phyloP scores from a whole-genome alignment of 2,329 filamentous ascomycete genomes.

The Exophiala spinifera region DNA sequence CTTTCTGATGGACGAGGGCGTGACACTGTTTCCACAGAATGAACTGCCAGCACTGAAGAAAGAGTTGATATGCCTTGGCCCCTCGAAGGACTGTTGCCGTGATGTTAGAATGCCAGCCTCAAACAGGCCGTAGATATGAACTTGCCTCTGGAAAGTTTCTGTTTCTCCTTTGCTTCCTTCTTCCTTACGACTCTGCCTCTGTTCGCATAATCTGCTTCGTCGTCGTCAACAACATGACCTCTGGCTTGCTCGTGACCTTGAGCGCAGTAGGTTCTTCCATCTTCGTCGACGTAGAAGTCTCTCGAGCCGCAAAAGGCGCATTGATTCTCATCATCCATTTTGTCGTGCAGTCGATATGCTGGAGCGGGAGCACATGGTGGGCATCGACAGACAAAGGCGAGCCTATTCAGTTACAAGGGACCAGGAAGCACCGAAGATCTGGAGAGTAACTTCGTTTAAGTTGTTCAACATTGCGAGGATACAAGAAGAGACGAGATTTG shows the following conservation, averaged over 20 bases:
- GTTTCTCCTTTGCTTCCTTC: constrained; percentile 54
- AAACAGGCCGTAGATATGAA: background rate
- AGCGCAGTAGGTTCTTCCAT: constrained; percentile 21
- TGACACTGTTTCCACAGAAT: constrained; percentile 76
- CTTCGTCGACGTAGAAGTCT: constrained; percentile 23
- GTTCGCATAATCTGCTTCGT: constrained; percentile 24
- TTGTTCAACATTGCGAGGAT: background rate
- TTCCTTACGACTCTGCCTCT: constrained; percentile 55
- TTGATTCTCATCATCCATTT: constrained; percentile 18
- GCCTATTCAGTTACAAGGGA: background rate
- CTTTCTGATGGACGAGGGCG: constrained; percentile 66
- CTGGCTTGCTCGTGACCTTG: constrained; percentile 27
- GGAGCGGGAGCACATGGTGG: background rate
- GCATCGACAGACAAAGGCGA: background rate
- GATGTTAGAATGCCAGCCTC: background rate
- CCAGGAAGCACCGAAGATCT: background rate
- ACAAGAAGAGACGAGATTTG: background rate
- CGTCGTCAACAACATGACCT: constrained; percentile 17
- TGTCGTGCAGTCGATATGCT: background rate
- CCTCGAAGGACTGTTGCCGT: constrained; percentile 52
- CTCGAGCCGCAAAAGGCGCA: constrained; percentile 25
- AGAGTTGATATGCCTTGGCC: constrained; percentile 69
- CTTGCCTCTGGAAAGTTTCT: constrained; percentile 52
- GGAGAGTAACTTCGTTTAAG: no score
- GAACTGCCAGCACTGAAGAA: constrained; percentile 78